Conservation (phyloP, 2,329 filamentous ascomycete species). For the Talaromyces islandicus region DNA sequence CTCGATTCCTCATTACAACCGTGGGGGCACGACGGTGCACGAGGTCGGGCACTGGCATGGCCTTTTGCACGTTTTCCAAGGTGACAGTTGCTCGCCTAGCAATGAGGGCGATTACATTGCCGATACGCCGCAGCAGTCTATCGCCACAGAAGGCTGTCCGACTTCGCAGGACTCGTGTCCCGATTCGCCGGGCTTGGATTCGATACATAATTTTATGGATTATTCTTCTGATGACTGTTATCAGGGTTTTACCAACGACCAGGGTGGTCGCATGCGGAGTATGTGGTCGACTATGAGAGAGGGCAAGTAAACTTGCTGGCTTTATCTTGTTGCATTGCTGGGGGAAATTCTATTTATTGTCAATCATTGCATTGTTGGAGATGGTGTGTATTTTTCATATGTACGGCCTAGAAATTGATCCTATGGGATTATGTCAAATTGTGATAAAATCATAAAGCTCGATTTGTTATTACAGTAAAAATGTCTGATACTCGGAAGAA, state of each 20-base stretch:
- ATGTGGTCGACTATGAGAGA: slow-evolving; percentile 44
- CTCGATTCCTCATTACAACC: slow-evolving; percentile 42
- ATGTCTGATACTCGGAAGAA: background rate
- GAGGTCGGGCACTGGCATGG: slow-evolving; percentile 45
- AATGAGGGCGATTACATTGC: slow-evolving; percentile 38
- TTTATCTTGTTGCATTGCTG: background rate
- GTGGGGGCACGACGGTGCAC: slow-evolving; percentile 41
- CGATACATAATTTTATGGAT: slow-evolving; percentile 57
- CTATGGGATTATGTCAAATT: background rate
- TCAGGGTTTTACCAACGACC: slow-evolving; percentile 45
- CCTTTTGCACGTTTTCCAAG: slow-evolving; percentile 41
- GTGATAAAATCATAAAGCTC: background rate
- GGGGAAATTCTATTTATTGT: background rate
- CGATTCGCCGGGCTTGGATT: slow-evolving; percentile 39
- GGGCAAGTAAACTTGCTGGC: slow-evolving; percentile 20
- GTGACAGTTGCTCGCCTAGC: slow-evolving; percentile 25
- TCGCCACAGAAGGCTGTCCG: slow-evolving; percentile 56
- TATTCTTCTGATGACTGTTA: slow-evolving; percentile 54
- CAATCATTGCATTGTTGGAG: background rate
- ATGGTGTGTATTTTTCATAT: background rate
- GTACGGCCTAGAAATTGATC: slow-evolving; percentile 1
- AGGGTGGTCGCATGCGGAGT: slow-evolving; percentile 46
- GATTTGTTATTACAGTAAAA: background rate
- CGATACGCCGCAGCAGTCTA: slow-evolving; percentile 44
- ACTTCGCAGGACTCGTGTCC: slow-evolving; percentile 47